phyloP scores from a whole-genome alignment of 371 early-diverging fungal genomes.

The Encephalitozoon intestinalis region DNA sequence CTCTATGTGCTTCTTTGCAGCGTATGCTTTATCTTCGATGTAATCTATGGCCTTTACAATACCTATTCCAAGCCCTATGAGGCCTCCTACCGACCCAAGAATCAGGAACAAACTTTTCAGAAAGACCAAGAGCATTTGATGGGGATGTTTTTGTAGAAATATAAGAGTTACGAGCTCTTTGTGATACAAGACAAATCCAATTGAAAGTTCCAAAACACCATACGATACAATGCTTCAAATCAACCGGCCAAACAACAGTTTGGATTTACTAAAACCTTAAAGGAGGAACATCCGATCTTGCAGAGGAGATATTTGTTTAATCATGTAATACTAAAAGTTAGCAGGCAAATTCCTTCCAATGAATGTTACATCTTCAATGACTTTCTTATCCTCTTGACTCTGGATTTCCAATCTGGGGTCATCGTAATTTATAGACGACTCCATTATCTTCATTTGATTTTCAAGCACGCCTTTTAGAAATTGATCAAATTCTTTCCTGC shows the following conservation, averaged over 20 bases:
- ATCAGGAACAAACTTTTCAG: conserved; percentile 22
- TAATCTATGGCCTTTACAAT: conserved; percentile 55
- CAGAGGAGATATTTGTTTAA: not conserved
- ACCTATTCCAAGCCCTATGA: conserved; percentile 50
- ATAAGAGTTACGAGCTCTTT: not conserved
- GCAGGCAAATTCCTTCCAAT: not conserved
- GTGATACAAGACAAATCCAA: not conserved
- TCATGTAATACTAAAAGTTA: not conserved
- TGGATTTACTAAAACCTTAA: not conserved
- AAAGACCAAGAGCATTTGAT: conserved; percentile 20
- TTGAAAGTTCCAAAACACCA: not conserved
- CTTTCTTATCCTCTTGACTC: not conserved
- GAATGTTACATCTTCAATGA: not conserved
- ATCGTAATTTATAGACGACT: not conserved
- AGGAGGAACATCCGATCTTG: not conserved
- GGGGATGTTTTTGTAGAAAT: conserved; percentile 9
- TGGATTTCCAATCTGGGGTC: not conserved
- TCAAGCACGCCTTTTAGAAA: not conserved
- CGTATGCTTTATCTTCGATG: conserved; percentile 60
- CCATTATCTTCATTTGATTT: not conserved
- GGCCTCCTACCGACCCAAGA: conserved; percentile 25
- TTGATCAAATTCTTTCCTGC: not conserved
- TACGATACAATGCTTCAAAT: not conserved
- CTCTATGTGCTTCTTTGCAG: conserved; percentile 57
- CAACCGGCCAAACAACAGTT: not conserved